Evolutionary conservation across 2,329 filamentous ascomycete species (phyloP), one percentile per base, ranked within the genome.

Genomic region (Botryotinia calthae): DNA sequence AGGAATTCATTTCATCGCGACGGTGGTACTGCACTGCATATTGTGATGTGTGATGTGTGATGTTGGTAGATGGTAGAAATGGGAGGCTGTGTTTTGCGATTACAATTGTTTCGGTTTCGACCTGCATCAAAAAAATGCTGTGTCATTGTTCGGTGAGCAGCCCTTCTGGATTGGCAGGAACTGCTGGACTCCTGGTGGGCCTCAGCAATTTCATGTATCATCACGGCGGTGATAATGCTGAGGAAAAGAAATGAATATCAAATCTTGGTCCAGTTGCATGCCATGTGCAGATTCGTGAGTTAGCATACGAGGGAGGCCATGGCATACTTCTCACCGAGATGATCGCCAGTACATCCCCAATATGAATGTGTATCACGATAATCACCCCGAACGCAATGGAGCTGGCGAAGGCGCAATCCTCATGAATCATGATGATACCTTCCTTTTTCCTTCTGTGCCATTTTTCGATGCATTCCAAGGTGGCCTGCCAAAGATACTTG

Each of bases 281-380:
- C 70, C 22, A 72, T 48, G 70, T 72, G 62, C 62, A 72, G 25
- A 40, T 54, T 54, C 48, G 10, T 34, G 34, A 48, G n/a, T 69
- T 46, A 67, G 28, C 62, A 72, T 56, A 65, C 46, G 69, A 54
- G 37, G 69, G 25, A 54, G 12, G 51, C 14, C 59, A 56, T 65
- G 62, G 63, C 70, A 62, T 18, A 22, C 51, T 72, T 48, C 63
- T 72, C 70, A 72, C 70, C 70, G 62, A 68, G 46, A 46, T 40
- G 56, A 63, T 63, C 46, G 46, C 42, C 69, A n/a, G 69, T 54
- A 67, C 40, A 54, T 67, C 48, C 56, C 64, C 48, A 67, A 67
- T 31, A 56, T 67, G 64, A 56, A 18, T 20, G 16, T 28, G 66
- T 69, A 46, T 69, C 37, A 69, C 66, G n/a, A 34, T 37, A 46